Conservation (phyloP, 257 asterid genomes). For the Gynochthodes officinalis region DNA sequence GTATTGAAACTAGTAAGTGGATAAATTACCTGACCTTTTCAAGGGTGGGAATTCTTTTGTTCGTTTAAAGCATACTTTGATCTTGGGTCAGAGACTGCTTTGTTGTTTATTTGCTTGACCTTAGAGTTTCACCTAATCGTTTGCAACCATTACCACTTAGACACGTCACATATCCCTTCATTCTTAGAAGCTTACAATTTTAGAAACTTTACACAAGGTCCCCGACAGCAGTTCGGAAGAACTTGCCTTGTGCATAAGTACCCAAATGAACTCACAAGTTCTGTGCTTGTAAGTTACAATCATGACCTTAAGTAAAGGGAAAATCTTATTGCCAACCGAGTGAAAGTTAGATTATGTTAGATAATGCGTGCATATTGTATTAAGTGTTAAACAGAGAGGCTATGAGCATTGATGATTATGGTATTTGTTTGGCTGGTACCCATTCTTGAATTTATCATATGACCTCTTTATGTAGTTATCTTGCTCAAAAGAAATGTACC, state of each 20-base stretch:
- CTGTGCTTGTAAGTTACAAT: not conserved
- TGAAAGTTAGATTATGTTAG: not conserved
- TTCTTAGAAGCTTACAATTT: not conserved
- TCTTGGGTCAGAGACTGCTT: not conserved
- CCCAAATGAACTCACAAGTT: not conserved
- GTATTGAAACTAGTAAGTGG: not conserved
- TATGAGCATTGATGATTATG: not conserved
- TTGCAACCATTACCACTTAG: not conserved
- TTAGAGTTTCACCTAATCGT: not conserved
- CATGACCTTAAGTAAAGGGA: not conserved
- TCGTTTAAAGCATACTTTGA: not conserved
- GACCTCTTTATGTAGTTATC: not conserved
- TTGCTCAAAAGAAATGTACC: not conserved
- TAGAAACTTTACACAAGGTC: not conserved
- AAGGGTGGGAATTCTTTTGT: not conserved
- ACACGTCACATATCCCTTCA: not conserved
- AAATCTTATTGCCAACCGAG: not conserved
- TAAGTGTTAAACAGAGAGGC: not conserved
- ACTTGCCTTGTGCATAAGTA: not conserved
- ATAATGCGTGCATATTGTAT: not conserved
- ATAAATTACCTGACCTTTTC: not conserved
- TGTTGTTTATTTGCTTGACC: not conserved
- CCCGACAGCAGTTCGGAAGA: not conserved
- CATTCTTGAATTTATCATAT: not conserved
- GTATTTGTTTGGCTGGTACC: not conserved